These are phyloP conservation scores for Candida anglica DNA, from an alignment of 805 yeast species.

Conservation along the genomic window DNA sequence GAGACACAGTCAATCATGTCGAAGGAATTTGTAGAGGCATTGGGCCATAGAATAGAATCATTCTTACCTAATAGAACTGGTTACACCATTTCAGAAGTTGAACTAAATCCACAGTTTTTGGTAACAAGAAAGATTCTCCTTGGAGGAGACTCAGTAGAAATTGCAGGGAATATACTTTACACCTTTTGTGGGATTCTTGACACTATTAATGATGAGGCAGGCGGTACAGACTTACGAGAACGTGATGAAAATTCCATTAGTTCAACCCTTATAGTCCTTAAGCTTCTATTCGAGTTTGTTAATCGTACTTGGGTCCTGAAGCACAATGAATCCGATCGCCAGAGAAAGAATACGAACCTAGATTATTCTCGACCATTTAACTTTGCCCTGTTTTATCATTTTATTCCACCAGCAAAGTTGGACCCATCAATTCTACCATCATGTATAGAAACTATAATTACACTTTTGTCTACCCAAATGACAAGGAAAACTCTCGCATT, in stretches of 20 bases:
- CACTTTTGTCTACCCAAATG: conserved; percentile 25
- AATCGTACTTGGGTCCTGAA: conserved; percentile 23
- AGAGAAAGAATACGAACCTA: conserved; percentile 5
- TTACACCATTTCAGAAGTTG: conserved; percentile 35
- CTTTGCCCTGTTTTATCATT: conserved; percentile 25
- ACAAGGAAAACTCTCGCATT: conserved; percentile 23
- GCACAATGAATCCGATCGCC: neutral
- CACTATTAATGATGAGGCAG: conserved; percentile 19
- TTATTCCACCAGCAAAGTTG: conserved; percentile 25
- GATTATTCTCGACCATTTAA: conserved; percentile 8
- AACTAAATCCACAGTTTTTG: conserved; percentile 36
- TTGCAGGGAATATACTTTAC: conserved; percentile 17
- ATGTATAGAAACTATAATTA: conserved; percentile 25
- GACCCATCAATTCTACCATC: conserved; percentile 12
- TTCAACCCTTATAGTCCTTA: conserved; percentile 28
- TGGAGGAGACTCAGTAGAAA: conserved; percentile 4
- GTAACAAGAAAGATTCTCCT: conserved; percentile 27
- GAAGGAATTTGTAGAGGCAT: conserved; percentile 17
- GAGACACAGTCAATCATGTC: neutral
- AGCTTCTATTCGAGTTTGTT: conserved; percentile 25
- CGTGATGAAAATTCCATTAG: conserved; percentile 26
- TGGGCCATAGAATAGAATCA: conserved; percentile 26
- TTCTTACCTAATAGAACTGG: conserved; percentile 38
- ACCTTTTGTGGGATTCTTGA: conserved; percentile 20
- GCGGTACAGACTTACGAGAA: conserved; percentile 17